Conservation (phyloP, 768 basidiomycete species). For the Auricularia sp. region DNA sequence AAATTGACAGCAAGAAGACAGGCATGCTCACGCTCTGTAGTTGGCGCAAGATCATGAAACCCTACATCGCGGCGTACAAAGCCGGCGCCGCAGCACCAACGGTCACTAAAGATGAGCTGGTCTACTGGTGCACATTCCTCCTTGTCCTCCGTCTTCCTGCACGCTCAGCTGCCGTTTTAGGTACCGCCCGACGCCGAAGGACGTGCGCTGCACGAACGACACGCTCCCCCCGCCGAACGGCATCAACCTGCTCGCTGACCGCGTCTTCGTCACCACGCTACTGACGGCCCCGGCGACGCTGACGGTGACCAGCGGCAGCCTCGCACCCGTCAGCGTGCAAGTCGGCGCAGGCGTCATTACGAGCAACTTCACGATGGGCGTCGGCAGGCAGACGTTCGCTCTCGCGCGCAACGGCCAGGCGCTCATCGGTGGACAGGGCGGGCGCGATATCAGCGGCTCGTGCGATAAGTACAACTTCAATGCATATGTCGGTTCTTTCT, state of each 20-base stretch:
- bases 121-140: background rate
- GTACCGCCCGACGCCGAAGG: background rate
- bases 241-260: background rate
- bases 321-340: background rate
- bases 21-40: background rate
- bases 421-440: background rate
- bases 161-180: too few species aligned
- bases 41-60: background rate
- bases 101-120: background rate
- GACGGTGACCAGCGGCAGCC: background rate
- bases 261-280: background rate
- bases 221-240: background rate
- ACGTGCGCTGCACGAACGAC: background rate
- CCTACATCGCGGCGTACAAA: background rate
- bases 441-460: background rate
- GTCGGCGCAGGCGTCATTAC: background rate
- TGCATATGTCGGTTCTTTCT: background rate
- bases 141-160: too few species aligned
- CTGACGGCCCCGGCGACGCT: background rate
- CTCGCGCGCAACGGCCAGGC: background rate
- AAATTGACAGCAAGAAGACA: too few species aligned
- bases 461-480: slow-evolving; percentile 3
- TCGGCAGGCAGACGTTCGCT: background rate
- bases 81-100: background rate
- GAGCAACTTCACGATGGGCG: slow-evolving; percentile 2